phyloP scores from a whole-genome alignment of 768 basidiomycete genomes.

The Ramaria sp. region DNA sequence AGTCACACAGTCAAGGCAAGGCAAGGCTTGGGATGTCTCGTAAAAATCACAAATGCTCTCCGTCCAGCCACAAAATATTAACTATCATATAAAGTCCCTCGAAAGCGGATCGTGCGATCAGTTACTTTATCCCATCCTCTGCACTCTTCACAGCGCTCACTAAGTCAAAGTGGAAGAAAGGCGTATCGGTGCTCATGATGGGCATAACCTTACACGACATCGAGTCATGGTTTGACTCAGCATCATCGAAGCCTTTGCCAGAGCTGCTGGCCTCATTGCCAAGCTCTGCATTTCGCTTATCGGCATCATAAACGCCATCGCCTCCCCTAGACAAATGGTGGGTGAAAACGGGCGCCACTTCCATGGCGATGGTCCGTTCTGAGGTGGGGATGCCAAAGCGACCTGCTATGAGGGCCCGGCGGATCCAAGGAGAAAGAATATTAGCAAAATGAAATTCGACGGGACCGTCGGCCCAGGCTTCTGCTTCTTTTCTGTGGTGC shows the following conservation, averaged over 20 bases:
- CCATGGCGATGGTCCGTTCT: conserved; percentile 31
- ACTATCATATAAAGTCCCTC: too few relatives aligned
- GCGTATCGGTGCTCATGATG: conserved; percentile 35
- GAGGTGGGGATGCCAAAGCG: conserved; percentile 75
- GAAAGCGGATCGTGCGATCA: too few relatives aligned
- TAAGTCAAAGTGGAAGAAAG: conserved; percentile 90
- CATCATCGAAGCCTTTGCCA: conserved; percentile 18
- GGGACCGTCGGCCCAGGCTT: conserved; percentile 70
- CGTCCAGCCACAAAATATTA: too few relatives aligned
- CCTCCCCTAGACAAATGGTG: conserved; percentile 23
- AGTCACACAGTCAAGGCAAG: neutral
- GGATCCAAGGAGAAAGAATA: conserved; percentile 88
- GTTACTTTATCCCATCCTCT: conserved; percentile 24
- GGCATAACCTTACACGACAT: conserved; percentile 12
- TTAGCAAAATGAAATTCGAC: conserved; percentile 94
- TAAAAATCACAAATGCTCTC: too few relatives aligned
- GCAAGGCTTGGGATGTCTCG: too few relatives aligned
- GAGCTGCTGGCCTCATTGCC: conserved; percentile 13
- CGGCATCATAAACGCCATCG: conserved; percentile 7
- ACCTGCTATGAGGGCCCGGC: conserved; percentile 78
- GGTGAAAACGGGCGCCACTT: conserved; percentile 73
- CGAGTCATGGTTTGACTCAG: conserved; percentile 5
- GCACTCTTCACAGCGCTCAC: conserved; percentile 59
- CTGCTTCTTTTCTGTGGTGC: conserved; percentile 54
- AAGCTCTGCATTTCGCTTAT: conserved; percentile 10